Evolutionary conservation across 495 filamentous ascomycete genomes (phyloP), one percentile per base, ranked within the genome.

Genomic region (Elaphomyces granulatus): DNA sequence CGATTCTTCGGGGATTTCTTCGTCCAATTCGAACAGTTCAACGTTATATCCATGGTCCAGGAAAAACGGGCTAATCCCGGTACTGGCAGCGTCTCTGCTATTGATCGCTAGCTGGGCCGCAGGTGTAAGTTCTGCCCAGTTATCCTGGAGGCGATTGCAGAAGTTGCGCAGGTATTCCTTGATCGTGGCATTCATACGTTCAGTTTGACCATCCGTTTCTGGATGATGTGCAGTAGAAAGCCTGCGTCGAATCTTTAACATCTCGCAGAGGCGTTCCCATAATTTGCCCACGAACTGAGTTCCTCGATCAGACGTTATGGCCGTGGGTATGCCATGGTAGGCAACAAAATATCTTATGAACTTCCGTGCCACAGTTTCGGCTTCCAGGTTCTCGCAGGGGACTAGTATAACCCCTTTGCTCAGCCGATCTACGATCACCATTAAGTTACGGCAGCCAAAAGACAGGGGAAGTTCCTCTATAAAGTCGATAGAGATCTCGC

Each of bases 401-500:
- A 48, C 16, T 36, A 45, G 35, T 18, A 43, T 44, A 16, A 28
- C 18, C 8, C 26, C 21, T 26, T 53, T 50, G 8, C 20, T 38
- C 8, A 52, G 20, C 10, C 44, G 40, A 33, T 50, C 36, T 3
- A 37, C 20, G 9, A 52, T 42, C 15, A 49, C 39, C 28, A 46
- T 36, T 2, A 46, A 39, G 14, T 34, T 38, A 2, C 21, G 20
- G 32, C 42, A 45, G 2, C 20, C 14, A 14, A 17, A 8, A 8
- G 40, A 18, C 41, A 15, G 3, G 37, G 26, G 20, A 21, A 44
- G 20, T 8, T 35, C 18, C 8, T 36, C 33, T 19, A 51, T 51
- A 35, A 51, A 51, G 42, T 54, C 43, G 2, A 51, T 43, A n/a
- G 18, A 36, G 8, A 52, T 45, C 17, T 54, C 41, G 31, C 51